These are phyloP conservation scores for Xylariomycetidae sp. DNA, from an alignment of 2,329 filamentous ascomycete species.

Conservation along the genomic window DNA sequence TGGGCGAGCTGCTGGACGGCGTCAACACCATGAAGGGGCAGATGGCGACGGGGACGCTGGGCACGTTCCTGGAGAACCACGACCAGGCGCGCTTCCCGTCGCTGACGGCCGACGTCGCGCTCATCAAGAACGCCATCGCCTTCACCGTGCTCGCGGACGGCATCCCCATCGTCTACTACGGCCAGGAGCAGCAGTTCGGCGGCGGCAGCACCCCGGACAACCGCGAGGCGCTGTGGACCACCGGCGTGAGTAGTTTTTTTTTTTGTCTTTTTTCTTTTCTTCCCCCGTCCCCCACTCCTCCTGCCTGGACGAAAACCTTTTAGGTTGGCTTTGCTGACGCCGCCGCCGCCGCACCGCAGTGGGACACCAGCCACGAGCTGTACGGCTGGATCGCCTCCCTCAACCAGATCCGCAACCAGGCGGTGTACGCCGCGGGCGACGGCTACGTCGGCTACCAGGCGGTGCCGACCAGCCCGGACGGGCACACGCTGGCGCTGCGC, in stretches of 20 bases:
- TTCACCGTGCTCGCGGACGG: slow-evolving; percentile 50
- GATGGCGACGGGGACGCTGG: slow-evolving; percentile 26
- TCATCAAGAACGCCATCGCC: slow-evolving; percentile 47
- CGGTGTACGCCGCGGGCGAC: slow-evolving; percentile 30
- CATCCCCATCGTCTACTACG: slow-evolving; percentile 53
- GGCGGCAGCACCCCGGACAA: slow-evolving; percentile 37
- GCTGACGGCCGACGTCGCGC: slow-evolving; percentile 38
- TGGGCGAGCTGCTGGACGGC: slow-evolving; percentile 30
- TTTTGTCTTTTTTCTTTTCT: no score
- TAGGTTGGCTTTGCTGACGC: no score
- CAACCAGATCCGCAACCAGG: slow-evolving; percentile 42
- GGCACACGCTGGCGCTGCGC: slow-evolving; percentile 36
- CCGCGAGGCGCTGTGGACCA: slow-evolving; percentile 45
- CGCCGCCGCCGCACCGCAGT: no score
- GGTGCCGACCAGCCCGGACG: slow-evolving; percentile 32
- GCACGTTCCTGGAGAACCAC: slow-evolving; percentile 44
- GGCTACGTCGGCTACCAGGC: slow-evolving; percentile 34
- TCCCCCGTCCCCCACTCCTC: no score
- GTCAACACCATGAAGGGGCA: slow-evolving; percentile 17
- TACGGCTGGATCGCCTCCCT: slow-evolving; percentile 39
- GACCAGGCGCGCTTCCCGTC: slow-evolving; percentile 40
- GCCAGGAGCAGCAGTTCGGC: slow-evolving; percentile 49
- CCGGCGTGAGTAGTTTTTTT: no score
- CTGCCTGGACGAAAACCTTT: no score
- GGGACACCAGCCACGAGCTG: slow-evolving; percentile 30